These are phyloP conservation scores for Arthrinium phaeospermum DNA, from an alignment of 2,329 filamentous ascomycete species.

Conservation along the genomic window DNA sequence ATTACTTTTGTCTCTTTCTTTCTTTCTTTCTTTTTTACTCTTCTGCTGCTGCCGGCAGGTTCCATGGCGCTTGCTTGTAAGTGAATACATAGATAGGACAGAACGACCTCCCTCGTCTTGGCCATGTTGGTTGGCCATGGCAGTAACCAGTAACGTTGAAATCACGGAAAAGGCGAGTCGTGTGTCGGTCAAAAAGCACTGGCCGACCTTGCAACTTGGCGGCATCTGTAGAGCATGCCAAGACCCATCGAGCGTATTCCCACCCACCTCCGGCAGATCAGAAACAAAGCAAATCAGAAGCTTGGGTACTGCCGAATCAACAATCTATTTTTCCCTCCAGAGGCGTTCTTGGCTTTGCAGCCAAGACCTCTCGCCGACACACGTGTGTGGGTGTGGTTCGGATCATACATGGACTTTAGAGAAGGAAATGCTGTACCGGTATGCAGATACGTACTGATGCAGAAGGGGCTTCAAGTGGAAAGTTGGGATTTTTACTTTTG, in stretches of 20 bases:
- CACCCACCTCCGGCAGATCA: neutral
- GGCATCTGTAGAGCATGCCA: neutral
- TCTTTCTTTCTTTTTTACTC: too few species aligned
- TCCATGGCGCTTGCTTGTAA: neutral
- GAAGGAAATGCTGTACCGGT: too few species aligned
- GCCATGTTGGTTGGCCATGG: neutral
- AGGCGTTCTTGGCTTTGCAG: neutral
- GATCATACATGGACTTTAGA: neutral
- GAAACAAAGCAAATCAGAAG: neutral
- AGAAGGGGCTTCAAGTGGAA: neutral
- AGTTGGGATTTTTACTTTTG: neutral
- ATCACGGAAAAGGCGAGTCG: neutral
- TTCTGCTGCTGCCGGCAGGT: neutral
- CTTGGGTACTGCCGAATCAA: neutral
- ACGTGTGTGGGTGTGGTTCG: neutral
- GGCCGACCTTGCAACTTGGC: neutral
- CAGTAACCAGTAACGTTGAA: neutral
- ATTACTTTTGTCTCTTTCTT: neutral
- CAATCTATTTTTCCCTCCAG: neutral
- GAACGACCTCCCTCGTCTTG: neutral
- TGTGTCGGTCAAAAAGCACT: neutral
- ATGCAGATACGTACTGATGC: neutral
- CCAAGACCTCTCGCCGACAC: neutral
- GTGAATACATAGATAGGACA: neutral
- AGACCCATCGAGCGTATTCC: neutral